Conservation (phyloP, 2,329 filamentous ascomycete genomes). For the Zelopaecilomyces penicillatus region DNA sequence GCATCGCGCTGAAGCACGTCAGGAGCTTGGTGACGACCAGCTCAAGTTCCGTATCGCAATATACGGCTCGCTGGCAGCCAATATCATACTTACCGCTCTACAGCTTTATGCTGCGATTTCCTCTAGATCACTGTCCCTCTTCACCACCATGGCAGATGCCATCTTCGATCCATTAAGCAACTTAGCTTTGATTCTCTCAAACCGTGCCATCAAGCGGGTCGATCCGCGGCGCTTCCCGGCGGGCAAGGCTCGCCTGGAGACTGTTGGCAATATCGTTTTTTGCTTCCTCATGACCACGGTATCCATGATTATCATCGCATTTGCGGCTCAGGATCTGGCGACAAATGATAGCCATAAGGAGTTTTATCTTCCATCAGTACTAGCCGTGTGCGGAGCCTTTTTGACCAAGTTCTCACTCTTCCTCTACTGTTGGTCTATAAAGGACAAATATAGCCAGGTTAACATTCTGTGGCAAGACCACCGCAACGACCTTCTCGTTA, state of each 20-base stretch:
- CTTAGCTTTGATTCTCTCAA: slow-evolving; percentile 74
- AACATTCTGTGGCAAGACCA: slow-evolving; percentile 95
- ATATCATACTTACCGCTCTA: slow-evolving; percentile 66
- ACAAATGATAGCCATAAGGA: slow-evolving; percentile 45
- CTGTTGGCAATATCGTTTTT: slow-evolving; percentile 90
- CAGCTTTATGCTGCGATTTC: slow-evolving; percentile 85
- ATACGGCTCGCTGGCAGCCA: slow-evolving; percentile 66
- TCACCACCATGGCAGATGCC: slow-evolving; percentile 95
- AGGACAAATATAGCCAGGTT: slow-evolving; percentile 86
- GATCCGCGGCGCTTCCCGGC: slow-evolving; percentile 81
- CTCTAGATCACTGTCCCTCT: slow-evolving; percentile 86
- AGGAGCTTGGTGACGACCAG: slow-evolving; percentile 73
- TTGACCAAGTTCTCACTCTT: slow-evolving; percentile 75
- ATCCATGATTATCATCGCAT: slow-evolving; percentile 84
- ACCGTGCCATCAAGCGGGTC: slow-evolving; percentile 80
- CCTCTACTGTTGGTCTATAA: slow-evolving; percentile 83
- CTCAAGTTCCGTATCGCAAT: slow-evolving; percentile 62
- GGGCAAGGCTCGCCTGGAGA: slow-evolving; percentile 90
- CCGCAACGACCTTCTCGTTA: slow-evolving; percentile 94
- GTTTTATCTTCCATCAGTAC: slow-evolving; percentile 75
- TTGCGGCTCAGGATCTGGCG: slow-evolving; percentile 66
- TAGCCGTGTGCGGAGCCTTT: slow-evolving; percentile 80
- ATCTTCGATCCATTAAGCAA: slow-evolving; percentile 91
- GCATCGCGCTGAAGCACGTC: slow-evolving; percentile 71
- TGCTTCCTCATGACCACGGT: slow-evolving; percentile 94